Conservation (phyloP, 345 rosid genomes). For the Noccaea bulbosa region DNA sequence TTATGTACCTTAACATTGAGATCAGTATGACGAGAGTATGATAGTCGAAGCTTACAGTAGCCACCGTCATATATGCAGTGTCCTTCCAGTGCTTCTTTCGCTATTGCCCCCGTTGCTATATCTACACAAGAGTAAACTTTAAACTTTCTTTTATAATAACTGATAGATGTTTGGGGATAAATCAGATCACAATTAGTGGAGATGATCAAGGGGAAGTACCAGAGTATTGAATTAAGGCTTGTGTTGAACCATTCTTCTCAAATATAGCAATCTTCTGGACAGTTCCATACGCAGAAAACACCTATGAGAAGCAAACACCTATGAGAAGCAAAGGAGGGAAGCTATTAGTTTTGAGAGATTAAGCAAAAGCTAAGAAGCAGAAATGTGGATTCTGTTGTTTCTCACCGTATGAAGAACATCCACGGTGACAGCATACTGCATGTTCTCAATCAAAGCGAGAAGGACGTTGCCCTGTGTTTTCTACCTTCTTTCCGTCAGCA, state of each 20-base stretch:
- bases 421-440: constrained; percentile 97
- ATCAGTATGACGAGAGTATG: constrained; percentile 99
- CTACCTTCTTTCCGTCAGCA: constrained; percentile 89
- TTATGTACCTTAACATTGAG: constrained; percentile 98
- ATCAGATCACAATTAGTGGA: constrained; percentile 16
- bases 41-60: constrained; percentile 99
- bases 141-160: neutral
- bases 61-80: constrained; percentile 99
- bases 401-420: constrained; percentile 89
- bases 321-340: no score
- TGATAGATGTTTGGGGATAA: neutral
- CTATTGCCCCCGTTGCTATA: constrained; percentile 74
- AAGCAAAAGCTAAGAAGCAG: constrained; percentile 4
- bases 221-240: constrained; percentile 89
- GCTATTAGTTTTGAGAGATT: neutral
- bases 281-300: constrained; percentile 83
- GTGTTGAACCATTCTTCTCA: constrained; percentile 96
- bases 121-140: constrained; percentile 50
- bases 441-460: constrained; percentile 92
- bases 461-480: constrained; percentile 91
- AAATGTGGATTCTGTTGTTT: constrained; percentile 26
- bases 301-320: constrained; percentile 54
- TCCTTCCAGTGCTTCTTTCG: constrained; percentile 94
- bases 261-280: constrained; percentile 96
- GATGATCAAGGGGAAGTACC: constrained; percentile 52